Base-by-base conservation (phyloP, 176 grass and related monocot genomes). In the Carex parvula region DNA sequence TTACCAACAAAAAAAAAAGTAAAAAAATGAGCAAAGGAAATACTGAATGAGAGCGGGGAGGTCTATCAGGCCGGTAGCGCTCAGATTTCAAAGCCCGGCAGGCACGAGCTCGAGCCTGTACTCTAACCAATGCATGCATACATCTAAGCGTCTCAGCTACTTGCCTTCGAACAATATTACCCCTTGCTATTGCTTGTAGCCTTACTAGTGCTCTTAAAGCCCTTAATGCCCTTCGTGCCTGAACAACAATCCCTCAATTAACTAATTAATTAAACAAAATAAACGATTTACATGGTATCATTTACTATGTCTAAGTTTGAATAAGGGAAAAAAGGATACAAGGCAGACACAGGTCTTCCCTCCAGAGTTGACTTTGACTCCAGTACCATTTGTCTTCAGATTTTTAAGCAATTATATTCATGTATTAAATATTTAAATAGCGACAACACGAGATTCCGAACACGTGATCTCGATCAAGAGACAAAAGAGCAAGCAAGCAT, bases 41-140 rank as follows among this genome's bases (percentile, higher is more conserved):
- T 52, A 60, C 59, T 13, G 41, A 30, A 78, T 39, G 29, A 17
- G 84, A 15, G 57, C 37, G 15, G 12, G 26, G 77, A 21, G 55
- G 18, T 11, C 52, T 39, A 17, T 85, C 59, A 16, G 66, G 35
- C 35, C 77, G 42, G 62, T 14, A 11, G 2, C 81, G 79, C 32
- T 88, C 83, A 14, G 85, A 90, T 44, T 88, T 90, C 82, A 87
- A 84, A 21, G 86, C 87, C 4, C 94, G 92, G 35, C 60, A 92
- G 29, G 86, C 80, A 44, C 70, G 81, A 21, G 59, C 46, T 48
- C 86, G 75, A 37, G 81, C 86, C 57, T 88, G 86, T 37, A 80
- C 81, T 60, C 74, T 32, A 20, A 84, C 70, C 70, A 88, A 29
- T 29, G 81, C 82, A 18, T 88, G 87, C 81, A 88, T 88, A 22